phyloP scores from a whole-genome alignment of 768 basidiomycete genomes.

The Mycena filopes region DNA sequence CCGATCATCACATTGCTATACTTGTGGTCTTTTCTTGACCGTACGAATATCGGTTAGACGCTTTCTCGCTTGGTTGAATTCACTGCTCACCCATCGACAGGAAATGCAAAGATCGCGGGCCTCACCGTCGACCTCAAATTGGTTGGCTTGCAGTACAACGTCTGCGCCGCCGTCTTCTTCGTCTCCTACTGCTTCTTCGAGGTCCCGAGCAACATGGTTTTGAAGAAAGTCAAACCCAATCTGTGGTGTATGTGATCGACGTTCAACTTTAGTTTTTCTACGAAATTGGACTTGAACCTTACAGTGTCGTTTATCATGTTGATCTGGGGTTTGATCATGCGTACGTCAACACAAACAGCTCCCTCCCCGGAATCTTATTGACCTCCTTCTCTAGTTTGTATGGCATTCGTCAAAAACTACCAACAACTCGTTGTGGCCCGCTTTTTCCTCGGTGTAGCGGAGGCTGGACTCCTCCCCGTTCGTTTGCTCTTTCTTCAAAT shows the following conservation, averaged over 20 bases:
- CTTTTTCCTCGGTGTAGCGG: constrained; percentile 12
- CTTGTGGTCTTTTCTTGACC: constrained; percentile 58
- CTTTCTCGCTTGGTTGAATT: not conserved
- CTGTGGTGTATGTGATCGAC: constrained; percentile 7
- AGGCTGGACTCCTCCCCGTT: constrained; percentile 17
- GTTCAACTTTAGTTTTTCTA: not conserved
- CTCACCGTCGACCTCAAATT: constrained; percentile 44
- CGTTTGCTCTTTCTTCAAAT: not conserved
- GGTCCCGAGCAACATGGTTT: constrained; percentile 21
- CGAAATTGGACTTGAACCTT: not conserved
- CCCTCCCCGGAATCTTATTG: not conserved
- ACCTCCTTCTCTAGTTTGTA: constrained; percentile 4
- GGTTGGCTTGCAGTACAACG: constrained; percentile 47
- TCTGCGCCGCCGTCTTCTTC: constrained; percentile 30
- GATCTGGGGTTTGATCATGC: constrained; percentile 14
- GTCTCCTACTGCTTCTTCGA: constrained; percentile 20
- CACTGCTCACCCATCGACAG: constrained; percentile 19
- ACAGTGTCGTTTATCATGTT: constrained; percentile 12
- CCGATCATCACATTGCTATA: constrained; percentile 58
- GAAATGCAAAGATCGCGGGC: constrained; percentile 48
- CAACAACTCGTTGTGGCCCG: not conserved
- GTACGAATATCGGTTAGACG: constrained; percentile 46
- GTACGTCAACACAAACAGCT: not conserved
- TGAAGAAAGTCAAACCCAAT: constrained; percentile 22
- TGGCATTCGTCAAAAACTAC: constrained; percentile 22